Conservation (phyloP, 2,329 filamentous ascomycete genomes). For the Pestalotiopsis sp. region DNA sequence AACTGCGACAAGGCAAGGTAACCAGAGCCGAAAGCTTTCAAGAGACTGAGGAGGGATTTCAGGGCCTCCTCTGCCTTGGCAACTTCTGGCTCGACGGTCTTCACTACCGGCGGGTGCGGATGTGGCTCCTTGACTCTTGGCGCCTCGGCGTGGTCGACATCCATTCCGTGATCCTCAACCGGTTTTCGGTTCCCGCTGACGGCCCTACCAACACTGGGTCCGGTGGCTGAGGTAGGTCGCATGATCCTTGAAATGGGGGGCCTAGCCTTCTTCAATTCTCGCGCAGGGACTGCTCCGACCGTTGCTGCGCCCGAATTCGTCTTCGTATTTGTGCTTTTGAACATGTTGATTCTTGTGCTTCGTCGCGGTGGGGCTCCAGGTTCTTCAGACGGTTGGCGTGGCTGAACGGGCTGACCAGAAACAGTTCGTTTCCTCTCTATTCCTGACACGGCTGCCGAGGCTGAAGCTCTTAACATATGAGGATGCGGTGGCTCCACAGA, state of each 20-base stretch:
- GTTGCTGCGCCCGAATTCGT: slow-evolving; percentile 60
- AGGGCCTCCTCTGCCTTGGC: slow-evolving; percentile 76
- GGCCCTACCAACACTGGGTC: slow-evolving; percentile 78
- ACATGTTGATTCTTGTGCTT: slow-evolving; percentile 71
- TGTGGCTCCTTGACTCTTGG: slow-evolving; percentile 47
- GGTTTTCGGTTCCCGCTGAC: slow-evolving; percentile 90
- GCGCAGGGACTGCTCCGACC: slow-evolving; percentile 61
- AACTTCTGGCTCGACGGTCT: slow-evolving; percentile 53
- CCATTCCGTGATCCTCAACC: slow-evolving; percentile 66
- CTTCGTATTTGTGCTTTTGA: slow-evolving; percentile 70
- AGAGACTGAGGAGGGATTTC: slow-evolving; percentile 75
- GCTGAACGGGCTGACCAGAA: slow-evolving; percentile 75
- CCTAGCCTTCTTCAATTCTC: slow-evolving; percentile 84
- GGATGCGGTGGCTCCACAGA: slow-evolving; percentile 43
- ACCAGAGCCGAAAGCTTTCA: slow-evolving; percentile 79
- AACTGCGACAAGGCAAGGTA: slow-evolving; percentile 81
- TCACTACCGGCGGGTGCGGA: slow-evolving; percentile 40
- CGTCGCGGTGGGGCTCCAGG: slow-evolving; percentile 66
- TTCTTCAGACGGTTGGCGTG: slow-evolving; percentile 60
- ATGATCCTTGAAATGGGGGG: slow-evolving; percentile 70
- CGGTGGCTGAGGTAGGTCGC: slow-evolving; percentile 63
- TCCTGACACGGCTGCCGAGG: slow-evolving; percentile 42
- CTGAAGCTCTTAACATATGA: slow-evolving; percentile 41
- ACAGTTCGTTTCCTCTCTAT: slow-evolving; percentile 85
- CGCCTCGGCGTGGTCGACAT: slow-evolving; percentile 69